Evolutionary conservation across 345 rosid species (phyloP), one percentile per base, ranked within the genome.

Genomic region (Boechera stricta): DNA sequence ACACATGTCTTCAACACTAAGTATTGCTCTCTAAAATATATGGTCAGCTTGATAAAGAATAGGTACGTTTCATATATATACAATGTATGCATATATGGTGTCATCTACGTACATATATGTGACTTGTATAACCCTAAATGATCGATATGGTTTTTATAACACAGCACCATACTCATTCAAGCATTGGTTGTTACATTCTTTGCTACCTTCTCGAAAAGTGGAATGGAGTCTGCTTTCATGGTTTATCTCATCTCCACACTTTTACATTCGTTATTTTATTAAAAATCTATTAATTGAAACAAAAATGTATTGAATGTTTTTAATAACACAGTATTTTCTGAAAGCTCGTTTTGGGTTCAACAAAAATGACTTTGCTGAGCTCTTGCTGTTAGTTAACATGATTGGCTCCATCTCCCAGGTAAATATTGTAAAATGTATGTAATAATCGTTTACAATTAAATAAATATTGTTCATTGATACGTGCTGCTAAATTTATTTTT

Each of bases 301-400:
- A 49, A 49, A n/a, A 10, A 1, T 47, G 5, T 49, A 72, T 51
- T 48, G 1, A n/a, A 4, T 62, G 0, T 48, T 61, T 73, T 4
- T 7, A 4, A 24, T 59, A 5, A 42, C 83, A 79, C 87, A 94
- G 97, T 94, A 82, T 82, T 94, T 74, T 85, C 67, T 89, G 67
- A 94, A 89, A 87, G 91, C 96, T 4, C 96, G 90, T 32, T 91
- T 94, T 72, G 92, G 87, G 73, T 94, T 86, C 77, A 77, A 60
- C 82, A 90, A 93, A 80, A 81, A 84, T 72, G 86, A 93, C 76
- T 91, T 84, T 65, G 94, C 98, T 60, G 88, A 87, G 72, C 79
- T 91, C 16, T 64, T 89, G 74, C 77, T 91, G 53, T 77, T 91
- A 42, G 8, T 53, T 29, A 82, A 82, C 33, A 44, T 84, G 70